These are phyloP conservation scores for Choanephora cucurbitarum DNA, from an alignment of 371 early-diverging fungal species.

Conservation along the genomic window DNA sequence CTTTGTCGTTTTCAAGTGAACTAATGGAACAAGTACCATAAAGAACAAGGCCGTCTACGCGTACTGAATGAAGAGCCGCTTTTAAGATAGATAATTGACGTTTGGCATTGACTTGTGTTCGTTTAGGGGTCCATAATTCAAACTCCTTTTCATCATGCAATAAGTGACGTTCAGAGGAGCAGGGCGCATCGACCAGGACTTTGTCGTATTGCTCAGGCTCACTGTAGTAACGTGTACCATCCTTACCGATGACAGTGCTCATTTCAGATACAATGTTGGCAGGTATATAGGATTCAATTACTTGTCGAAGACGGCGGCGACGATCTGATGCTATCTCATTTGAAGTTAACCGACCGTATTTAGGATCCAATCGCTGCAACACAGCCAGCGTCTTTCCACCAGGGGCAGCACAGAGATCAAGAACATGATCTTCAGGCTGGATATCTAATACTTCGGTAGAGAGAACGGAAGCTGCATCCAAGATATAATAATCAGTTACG, in stretches of 20 bases:
- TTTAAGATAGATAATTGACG: slow-evolving; percentile 61
- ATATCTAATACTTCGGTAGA: slow-evolving; percentile 63
- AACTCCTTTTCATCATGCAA: slow-evolving; percentile 56
- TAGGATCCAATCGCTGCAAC: slow-evolving; percentile 48
- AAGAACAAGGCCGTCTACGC: slow-evolving; percentile 62
- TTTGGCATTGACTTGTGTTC: slow-evolving; percentile 52
- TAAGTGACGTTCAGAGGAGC: slow-evolving; percentile 75
- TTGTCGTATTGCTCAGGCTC: slow-evolving; percentile 58
- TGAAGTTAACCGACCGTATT: slow-evolving; percentile 49
- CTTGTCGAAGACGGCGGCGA: slow-evolving; percentile 52
- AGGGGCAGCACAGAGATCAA: slow-evolving; percentile 82
- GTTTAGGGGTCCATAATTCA: slow-evolving; percentile 53
- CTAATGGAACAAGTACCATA: slow-evolving; percentile 78
- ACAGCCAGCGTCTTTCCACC: slow-evolving; percentile 71
- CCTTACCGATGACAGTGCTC: slow-evolving; percentile 56
- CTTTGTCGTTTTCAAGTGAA: slow-evolving; percentile 71
- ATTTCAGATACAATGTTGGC: slow-evolving; percentile 36
- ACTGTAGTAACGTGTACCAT: slow-evolving; percentile 53
- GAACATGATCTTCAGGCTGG: slow-evolving; percentile 68
- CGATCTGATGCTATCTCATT: slow-evolving; percentile 61
- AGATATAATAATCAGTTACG: slow-evolving; percentile 52
- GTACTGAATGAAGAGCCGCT: slow-evolving; percentile 61
- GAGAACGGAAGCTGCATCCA: slow-evolving; percentile 74
- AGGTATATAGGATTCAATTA: slow-evolving; percentile 63
- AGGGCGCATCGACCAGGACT: slow-evolving; percentile 80